phyloP scores from a whole-genome alignment of 139 green algal species.

The Chlorella sp. region DNA sequence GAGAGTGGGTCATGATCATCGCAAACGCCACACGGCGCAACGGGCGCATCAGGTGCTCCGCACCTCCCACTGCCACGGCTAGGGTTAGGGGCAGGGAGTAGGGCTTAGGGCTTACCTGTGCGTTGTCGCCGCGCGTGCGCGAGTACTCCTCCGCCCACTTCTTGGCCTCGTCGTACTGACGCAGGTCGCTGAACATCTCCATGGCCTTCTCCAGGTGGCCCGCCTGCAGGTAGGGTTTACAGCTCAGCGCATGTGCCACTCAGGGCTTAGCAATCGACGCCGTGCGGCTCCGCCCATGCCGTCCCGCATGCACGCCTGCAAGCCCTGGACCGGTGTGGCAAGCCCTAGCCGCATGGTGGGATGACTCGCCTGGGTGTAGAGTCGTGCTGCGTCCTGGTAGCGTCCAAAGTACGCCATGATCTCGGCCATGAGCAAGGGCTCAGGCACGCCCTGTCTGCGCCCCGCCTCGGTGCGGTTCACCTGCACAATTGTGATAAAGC shows the following conservation, averaged over 20 bases:
- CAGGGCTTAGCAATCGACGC: no score
- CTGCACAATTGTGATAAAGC: no score
- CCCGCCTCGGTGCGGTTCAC: constrained; percentile 44
- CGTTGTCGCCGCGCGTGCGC: constrained; percentile 27
- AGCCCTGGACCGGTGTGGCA: no score
- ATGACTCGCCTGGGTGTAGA: constrained; percentile 51
- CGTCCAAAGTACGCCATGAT: constrained; percentile 62
- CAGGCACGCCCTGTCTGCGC: constrained; percentile 30
- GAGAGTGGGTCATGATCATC: no score
- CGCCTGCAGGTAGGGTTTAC: not conserved
- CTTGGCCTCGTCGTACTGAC: constrained; percentile 76
- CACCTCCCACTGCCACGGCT: no score
- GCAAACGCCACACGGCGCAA: no score
- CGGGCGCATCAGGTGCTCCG: no score
- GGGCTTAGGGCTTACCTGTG: no score
- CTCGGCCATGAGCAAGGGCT: constrained; percentile 54
- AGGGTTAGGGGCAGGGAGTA: no score
- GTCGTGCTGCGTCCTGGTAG: constrained; percentile 63
- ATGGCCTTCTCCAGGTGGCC: constrained; percentile 49
- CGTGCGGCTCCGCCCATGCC: no score
- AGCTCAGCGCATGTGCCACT: not conserved
- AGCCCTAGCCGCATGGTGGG: no score
- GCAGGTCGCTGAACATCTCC: constrained; percentile 78
- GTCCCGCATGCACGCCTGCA: not conserved
- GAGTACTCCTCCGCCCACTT: constrained; percentile 66